Evolutionary conservation across 1,284 basidiomycete genomes (phyloP).

Genomic region (Ganoderma resinaceum): DNA sequence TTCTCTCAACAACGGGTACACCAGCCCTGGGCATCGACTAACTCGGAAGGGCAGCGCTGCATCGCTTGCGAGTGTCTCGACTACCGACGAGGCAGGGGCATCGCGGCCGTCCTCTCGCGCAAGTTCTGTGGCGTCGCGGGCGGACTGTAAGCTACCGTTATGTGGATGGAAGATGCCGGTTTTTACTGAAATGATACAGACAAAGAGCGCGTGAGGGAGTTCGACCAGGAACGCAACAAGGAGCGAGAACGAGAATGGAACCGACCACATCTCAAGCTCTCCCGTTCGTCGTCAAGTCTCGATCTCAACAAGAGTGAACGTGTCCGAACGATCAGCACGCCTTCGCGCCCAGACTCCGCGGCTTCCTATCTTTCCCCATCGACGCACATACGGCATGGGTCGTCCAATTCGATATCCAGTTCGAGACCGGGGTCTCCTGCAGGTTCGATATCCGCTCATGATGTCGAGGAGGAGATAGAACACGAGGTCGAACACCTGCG

Average conservation of each 20-base stretch:
- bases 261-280: conserved; percentile 46
- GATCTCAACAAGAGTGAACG: conserved; percentile 36
- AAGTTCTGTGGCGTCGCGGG: conserved; percentile 53
- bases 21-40: conserved; percentile 32
- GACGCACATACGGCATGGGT: conserved; percentile 29
- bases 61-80: conserved; percentile 45
- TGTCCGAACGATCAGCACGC: conserved; percentile 35
- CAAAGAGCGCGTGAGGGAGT: conserved; percentile 50
- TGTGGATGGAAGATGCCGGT: neutral
- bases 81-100: conserved; percentile 41
- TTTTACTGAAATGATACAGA: conserved; percentile 40
- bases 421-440: conserved; percentile 32
- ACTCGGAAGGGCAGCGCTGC: conserved; percentile 44
- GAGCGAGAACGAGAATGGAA: conserved; percentile 66
- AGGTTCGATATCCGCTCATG: conserved; percentile 29
- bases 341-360: conserved; percentile 38
- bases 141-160: conserved; percentile 49
- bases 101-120: conserved; percentile 44
- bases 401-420: conserved; percentile 31
- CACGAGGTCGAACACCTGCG: conserved; percentile 49
- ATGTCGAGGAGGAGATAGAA: conserved; percentile 36
- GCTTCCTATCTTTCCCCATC: conserved; percentile 32
- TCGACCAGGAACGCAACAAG: conserved; percentile 49
- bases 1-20: conserved; percentile 22
- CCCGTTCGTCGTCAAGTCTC: conserved; percentile 38